Conservation (phyloP, 2,329 filamentous ascomycete genomes). For the Epicoccum sorghinum region DNA sequence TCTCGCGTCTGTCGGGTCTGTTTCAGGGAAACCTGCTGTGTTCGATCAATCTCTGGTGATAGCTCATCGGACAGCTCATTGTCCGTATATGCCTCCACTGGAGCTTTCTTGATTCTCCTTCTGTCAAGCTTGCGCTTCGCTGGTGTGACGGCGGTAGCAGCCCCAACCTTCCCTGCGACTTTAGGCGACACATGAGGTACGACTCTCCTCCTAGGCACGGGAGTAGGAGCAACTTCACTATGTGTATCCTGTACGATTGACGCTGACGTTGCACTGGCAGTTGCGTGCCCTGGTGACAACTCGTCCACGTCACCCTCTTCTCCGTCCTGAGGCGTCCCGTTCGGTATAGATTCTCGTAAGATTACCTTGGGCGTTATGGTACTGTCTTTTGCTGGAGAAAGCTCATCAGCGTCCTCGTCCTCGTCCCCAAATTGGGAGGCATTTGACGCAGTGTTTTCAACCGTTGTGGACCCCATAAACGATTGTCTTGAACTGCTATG, state of each 20-base stretch:
- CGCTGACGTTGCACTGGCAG: background rate
- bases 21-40: constrained; percentile 5
- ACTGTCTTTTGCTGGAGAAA: constrained; percentile 28
- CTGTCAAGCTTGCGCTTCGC: constrained; percentile 14
- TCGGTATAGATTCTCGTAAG: constrained; percentile 10
- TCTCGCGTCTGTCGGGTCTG: background rate
- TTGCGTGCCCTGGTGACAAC: constrained; percentile 18
- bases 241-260: background rate
- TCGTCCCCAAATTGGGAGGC: constrained; percentile 25
- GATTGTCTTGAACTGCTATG: constrained; percentile 19
- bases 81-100: constrained; percentile 9
- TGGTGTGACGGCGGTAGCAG: constrained; percentile 20
- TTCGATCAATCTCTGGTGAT: constrained; percentile 24
- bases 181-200: constrained; percentile 24
- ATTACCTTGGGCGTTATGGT: constrained; percentile 21
- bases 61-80: constrained; percentile 25
- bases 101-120: constrained; percentile 5
- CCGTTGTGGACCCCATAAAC: constrained; percentile 18
- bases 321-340: constrained; percentile 7
- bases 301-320: constrained; percentile 31
- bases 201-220: background rate
- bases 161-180: constrained; percentile 2
- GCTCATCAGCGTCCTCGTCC: constrained; percentile 38
- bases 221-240: background rate
- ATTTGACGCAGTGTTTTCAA: constrained; percentile 23